These are phyloP conservation scores for Gypsophila paniculata DNA, from an alignment of 179 eudicot species.

Conservation along the genomic window DNA sequence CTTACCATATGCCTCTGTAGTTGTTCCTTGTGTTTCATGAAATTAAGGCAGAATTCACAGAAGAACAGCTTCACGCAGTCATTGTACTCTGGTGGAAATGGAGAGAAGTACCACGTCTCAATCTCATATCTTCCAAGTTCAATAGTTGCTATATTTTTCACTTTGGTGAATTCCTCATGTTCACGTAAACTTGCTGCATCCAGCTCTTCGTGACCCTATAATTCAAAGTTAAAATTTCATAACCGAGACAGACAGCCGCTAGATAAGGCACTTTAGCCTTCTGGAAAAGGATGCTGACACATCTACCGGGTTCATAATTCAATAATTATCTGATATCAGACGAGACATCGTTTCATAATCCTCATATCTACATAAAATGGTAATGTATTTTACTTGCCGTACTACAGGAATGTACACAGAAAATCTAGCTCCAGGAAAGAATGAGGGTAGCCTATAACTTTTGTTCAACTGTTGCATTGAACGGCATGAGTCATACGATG, in stretches of 20 bases:
- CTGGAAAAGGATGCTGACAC: neutral
- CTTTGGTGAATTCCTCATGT: conserved; percentile 96
- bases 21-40: conserved; percentile 92
- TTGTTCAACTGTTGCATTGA: neutral
- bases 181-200: conserved; percentile 99
- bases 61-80: conserved; percentile 88
- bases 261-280: neutral
- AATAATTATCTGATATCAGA: neutral
- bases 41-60: conserved; percentile 95
- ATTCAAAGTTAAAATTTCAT: neutral
- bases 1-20: conserved; percentile 90
- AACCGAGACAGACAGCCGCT: neutral
- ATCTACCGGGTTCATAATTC: neutral
- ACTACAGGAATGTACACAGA: neutral
- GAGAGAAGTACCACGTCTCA: conserved; percentile 99
- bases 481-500: neutral
- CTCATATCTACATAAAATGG: neutral
- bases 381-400: neutral
- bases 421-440: neutral
- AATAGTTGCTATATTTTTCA: conserved; percentile 89
- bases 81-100: conserved; percentile 93
- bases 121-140: conserved; percentile 96
- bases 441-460: neutral
- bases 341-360: neutral
- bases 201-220: conserved; percentile 90